Evolutionary conservation across 768 basidiomycete genomes (phyloP), one percentile per base, ranked within the genome.

Genomic region (Boletus rubescentipes): DNA sequence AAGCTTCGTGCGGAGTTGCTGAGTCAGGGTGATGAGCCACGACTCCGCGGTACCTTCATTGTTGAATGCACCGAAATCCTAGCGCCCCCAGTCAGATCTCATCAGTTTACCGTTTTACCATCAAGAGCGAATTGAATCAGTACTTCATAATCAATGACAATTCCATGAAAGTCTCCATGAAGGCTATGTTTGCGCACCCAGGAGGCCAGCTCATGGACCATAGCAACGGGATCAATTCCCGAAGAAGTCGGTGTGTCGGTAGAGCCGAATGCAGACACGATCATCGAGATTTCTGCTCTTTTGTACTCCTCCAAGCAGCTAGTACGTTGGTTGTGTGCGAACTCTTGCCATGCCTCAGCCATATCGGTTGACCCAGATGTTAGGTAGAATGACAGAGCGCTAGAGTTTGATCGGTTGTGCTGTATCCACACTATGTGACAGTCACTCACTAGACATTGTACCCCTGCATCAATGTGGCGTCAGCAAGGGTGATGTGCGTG

Each of bases 181-280:
- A 81, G 57, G 21, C 66, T 63, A 57, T 78, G 79, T 51, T 77
- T 30, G 32, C 67, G 71, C 35, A 80, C 79, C 71, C 72, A 79
- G 1, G 67, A 63, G 3, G 77, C 78, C 55, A 80, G 64, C 8
- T 67, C 65, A 50, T 74, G 67, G 1, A 79, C 79, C 2, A 68
- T 64, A 12, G 43, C 51, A 20, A 68, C 65, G 0, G 79, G 72
- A 49, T 79, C 70, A 1, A 61, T 58, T 30, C 73, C 74, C 9
- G 64, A 59, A 1, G 74, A 64, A 2, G 78, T 80, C 5, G 79
- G 79, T 12, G 68, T 59, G 40, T 65, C 58, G 2, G 61, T 46
- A 11, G 74, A 68, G 5, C 79, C 79, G 57, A 84, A 83, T 5
- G 73, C 73, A 51, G 80, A 79, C 7, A 84, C 82, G 51, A 84